Percentiles rank a stretch among this genome's conserved stretches.
Evolutionary conservation across 805 yeast genomes (phyloP).

Genomic region (Starmerella geochares): DNA sequence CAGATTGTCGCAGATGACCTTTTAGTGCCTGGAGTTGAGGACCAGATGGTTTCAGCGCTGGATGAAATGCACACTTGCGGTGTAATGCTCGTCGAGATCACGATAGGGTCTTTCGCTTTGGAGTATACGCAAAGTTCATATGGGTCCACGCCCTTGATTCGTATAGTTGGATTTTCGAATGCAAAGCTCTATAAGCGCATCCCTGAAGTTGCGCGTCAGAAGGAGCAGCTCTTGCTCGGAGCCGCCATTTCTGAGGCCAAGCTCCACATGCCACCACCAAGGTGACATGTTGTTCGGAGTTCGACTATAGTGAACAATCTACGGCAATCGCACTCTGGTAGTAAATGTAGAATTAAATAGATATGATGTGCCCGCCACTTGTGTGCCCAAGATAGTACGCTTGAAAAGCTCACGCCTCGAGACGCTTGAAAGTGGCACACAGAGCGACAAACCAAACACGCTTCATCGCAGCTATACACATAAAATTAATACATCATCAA

Average conservation of each 20-base stretch:
- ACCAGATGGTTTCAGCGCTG: constrained; percentile 19
- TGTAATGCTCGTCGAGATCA: constrained; percentile 21
- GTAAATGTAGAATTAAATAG: no score
- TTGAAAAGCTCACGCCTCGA: no score
- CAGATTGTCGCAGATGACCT: constrained; percentile 18
- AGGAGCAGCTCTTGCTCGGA: constrained; percentile 15
- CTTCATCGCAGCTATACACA: no score
- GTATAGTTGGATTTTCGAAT: constrained; percentile 21
- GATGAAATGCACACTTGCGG: constrained; percentile 18
- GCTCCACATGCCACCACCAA: neutral
- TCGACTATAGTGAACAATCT: no score
- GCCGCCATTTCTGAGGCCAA: neutral
- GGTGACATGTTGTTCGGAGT: no score
- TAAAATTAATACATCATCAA: no score
- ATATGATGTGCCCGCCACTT: no score
- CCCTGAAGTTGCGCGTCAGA: constrained; percentile 19
- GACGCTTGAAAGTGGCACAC: no score
- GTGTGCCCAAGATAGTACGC: no score
- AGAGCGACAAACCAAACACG: no score
- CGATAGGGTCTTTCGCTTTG: constrained; percentile 20
- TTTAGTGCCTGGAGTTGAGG: constrained; percentile 6
- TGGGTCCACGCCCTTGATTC: constrained; percentile 1
- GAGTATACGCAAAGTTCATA: constrained; percentile 10
- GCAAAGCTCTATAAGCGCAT: constrained; percentile 23
- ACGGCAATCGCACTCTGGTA: no score